phyloP scores from a whole-genome alignment of 2,329 filamentous ascomycete species.

The Pyricularia pennisetigena region DNA sequence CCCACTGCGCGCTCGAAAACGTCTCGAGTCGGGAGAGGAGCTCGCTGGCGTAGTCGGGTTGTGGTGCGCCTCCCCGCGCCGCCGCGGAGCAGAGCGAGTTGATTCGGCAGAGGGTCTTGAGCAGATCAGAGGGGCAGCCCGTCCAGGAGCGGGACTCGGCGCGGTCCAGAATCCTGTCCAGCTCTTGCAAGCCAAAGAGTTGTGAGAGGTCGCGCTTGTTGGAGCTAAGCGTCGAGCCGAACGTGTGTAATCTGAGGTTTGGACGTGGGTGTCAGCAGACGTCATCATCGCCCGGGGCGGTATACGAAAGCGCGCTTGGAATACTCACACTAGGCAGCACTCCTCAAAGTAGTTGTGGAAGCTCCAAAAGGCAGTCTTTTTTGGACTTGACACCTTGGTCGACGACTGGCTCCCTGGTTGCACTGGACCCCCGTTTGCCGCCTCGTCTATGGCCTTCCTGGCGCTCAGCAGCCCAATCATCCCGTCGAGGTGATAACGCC shows the following conservation, averaged over 20 bases:
- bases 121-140: constrained; percentile 6
- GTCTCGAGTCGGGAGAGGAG: constrained; percentile 2
- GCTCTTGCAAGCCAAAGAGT: background rate
- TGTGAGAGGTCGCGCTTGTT: constrained; percentile 2
- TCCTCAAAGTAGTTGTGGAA: constrained; percentile 4
- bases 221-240: background rate
- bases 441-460: background rate
- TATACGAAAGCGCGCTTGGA: background rate
- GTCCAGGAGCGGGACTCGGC: constrained; percentile 7
- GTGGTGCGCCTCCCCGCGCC: background rate
- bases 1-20: background rate
- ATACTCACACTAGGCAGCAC: background rate
- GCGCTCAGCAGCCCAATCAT: constrained; percentile 5
- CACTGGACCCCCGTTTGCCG: background rate
- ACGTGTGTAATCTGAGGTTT: background rate
- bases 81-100: background rate
- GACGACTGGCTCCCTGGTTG: background rate
- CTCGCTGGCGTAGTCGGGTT: background rate
- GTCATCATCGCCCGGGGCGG: background rate
- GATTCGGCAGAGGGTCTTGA: background rate
- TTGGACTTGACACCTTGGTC: background rate
- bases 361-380: background rate
- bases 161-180: constrained; percentile 3
- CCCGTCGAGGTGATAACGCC: constrained; percentile 6
- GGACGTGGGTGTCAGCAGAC: background rate